phyloP scores from a whole-genome alignment of 768 basidiomycete genomes.

The Agrocybe praecox region DNA sequence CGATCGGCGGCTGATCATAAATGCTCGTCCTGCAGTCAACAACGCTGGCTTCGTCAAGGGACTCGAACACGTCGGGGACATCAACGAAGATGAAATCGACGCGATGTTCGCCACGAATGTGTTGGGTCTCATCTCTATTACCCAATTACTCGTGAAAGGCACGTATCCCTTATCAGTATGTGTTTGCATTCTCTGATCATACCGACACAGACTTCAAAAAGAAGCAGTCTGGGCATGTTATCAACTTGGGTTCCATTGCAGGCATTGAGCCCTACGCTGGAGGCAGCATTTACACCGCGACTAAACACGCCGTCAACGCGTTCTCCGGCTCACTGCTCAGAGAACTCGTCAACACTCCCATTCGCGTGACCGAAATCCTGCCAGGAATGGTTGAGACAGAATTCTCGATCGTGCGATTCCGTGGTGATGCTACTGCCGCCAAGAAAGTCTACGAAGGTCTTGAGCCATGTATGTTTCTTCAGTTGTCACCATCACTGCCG shows the following conservation, averaged over 20 bases:
- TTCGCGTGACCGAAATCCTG: slow-evolving; percentile 93
- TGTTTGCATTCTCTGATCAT: neutral
- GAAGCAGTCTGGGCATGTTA: slow-evolving; percentile 82
- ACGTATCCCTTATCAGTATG: neutral
- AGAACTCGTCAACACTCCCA: slow-evolving; percentile 90
- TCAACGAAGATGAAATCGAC: slow-evolving; percentile 77
- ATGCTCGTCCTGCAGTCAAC: slow-evolving; percentile 40
- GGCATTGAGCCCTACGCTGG: slow-evolving; percentile 88
- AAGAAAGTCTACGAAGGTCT: slow-evolving; percentile 91
- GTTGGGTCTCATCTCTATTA: slow-evolving; percentile 81
- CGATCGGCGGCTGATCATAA: neutral
- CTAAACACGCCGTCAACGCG: slow-evolving; percentile 83
- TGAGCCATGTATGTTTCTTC: slow-evolving; percentile 67
- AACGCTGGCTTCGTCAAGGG: slow-evolving; percentile 91
- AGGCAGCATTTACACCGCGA: slow-evolving; percentile 92
- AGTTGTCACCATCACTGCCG: neutral
- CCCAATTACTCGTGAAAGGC: slow-evolving; percentile 73
- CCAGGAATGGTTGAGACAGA: slow-evolving; percentile 79
- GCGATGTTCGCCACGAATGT: slow-evolving; percentile 84
- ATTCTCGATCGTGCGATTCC: slow-evolving; percentile 90
- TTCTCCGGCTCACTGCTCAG: slow-evolving; percentile 82
- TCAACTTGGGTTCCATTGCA: slow-evolving; percentile 94
- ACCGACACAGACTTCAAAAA: slow-evolving; percentile 69
- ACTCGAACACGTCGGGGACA: slow-evolving; percentile 82
- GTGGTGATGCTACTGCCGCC: slow-evolving; percentile 81